Conservation (phyloP, 805 yeast species). For the Tetrapisispora nanseiensis region DNA sequence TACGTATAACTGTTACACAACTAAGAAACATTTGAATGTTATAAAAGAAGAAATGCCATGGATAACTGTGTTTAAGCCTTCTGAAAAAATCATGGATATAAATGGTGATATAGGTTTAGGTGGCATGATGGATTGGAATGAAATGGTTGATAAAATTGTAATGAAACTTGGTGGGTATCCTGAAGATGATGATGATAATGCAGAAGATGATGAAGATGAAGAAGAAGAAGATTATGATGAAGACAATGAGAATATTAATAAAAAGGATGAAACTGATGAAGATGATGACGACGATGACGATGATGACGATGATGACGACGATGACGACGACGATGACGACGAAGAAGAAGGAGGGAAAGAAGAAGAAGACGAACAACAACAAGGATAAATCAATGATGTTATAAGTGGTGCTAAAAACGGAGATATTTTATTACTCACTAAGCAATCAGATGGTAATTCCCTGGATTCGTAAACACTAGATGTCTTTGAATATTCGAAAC, state of each 20-base stretch:
- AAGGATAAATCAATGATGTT: background rate
- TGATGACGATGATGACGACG: constrained; percentile 25
- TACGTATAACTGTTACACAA: constrained; percentile 80
- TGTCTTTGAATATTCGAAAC: no score
- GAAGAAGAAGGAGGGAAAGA: constrained; percentile 29
- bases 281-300: constrained; percentile 34
- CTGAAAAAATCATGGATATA: constrained; percentile 83
- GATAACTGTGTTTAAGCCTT: constrained; percentile 87
- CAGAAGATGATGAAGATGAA: constrained; percentile 39
- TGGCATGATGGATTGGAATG: constrained; percentile 97
- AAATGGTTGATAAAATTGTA: constrained; percentile 80
- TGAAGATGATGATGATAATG: constrained; percentile 32
- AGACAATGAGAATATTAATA: constrained; percentile 33
- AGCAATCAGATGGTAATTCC: no score
- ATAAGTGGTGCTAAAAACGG: background rate
- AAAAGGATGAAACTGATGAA: constrained; percentile 38
- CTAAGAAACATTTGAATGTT: constrained; percentile 68
- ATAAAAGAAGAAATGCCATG: constrained; percentile 87
- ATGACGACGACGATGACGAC: constrained; percentile 30
- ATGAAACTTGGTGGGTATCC: constrained; percentile 57
- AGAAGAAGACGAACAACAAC: constrained; percentile 17
- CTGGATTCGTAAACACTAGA: no score
- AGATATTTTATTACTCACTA: no score
- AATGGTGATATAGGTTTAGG: constrained; percentile 98
- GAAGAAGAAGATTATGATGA: constrained; percentile 29